These are phyloP conservation scores for Hemisphaericaspora xylanilytica DNA, from an alignment of 1,139 yeast genomes.

Conservation along the genomic window DNA sequence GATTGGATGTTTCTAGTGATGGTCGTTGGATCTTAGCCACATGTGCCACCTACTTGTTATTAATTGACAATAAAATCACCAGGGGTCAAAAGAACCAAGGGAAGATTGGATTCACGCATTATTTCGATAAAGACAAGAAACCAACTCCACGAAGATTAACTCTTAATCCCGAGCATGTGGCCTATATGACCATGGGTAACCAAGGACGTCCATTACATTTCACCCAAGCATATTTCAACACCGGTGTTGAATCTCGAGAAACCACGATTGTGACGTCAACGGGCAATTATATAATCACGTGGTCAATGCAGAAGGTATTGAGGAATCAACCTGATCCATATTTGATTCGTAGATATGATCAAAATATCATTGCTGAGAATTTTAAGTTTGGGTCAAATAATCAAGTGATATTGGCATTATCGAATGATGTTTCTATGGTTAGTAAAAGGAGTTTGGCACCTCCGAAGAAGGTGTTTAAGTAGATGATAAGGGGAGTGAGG, in stretches of 20 bases:
- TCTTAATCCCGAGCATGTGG: slow-evolving; percentile 70
- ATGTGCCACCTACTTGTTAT: slow-evolving; percentile 63
- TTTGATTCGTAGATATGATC: slow-evolving; percentile 59
- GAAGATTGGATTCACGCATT: slow-evolving; percentile 58
- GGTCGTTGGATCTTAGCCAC: slow-evolving; percentile 85
- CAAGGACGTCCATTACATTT: slow-evolving; percentile 51
- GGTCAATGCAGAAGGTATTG: slow-evolving; percentile 68
- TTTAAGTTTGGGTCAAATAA: slow-evolving; percentile 72
- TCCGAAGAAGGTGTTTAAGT: slow-evolving; percentile 38
- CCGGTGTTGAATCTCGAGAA: slow-evolving; percentile 61
- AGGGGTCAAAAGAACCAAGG: slow-evolving; percentile 61
- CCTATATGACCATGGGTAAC: slow-evolving; percentile 55
- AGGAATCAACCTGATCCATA: slow-evolving; percentile 53
- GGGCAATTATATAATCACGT: slow-evolving; percentile 78
- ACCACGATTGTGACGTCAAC: slow-evolving; percentile 71
- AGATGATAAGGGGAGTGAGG: no score
- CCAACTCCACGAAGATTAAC: slow-evolving; percentile 70
- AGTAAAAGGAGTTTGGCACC: slow-evolving; percentile 55
- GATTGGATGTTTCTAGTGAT: slow-evolving; percentile 70
- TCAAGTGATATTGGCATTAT: slow-evolving; percentile 67
- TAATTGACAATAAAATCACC: slow-evolving; percentile 64
- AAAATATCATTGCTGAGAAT: slow-evolving; percentile 70
- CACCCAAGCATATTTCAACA: slow-evolving; percentile 74
- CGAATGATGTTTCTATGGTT: slow-evolving; percentile 69
- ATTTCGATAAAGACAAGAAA: slow-evolving; percentile 63